Evolutionary conservation across 192 early-diverging fungal species (phyloP).

Genomic region (Coemansia sp.): DNA sequence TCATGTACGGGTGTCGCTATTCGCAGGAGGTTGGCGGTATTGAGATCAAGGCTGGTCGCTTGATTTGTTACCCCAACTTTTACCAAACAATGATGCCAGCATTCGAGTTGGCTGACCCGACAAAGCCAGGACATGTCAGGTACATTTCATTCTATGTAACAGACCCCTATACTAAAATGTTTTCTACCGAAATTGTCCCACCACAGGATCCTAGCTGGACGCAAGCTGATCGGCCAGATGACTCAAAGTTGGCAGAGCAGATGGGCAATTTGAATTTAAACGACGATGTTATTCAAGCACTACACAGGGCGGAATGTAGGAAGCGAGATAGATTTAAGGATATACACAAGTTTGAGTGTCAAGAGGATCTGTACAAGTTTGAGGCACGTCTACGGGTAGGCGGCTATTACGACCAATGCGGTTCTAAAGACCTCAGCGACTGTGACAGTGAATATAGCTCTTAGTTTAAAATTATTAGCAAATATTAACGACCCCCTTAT

Average conservation of each 20-base stretch:
- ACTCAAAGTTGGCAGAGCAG: neutral
- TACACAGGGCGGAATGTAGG: neutral
- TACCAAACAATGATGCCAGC: constrained; percentile 6
- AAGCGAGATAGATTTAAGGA: neutral
- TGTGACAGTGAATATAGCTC: neutral
- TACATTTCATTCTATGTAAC: neutral
- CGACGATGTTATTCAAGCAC: neutral
- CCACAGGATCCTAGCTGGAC: neutral
- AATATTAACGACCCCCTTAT: neutral
- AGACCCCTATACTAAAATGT: neutral
- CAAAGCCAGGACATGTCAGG: neutral
- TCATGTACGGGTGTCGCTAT: neutral
- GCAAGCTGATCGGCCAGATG: neutral
- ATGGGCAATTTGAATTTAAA: neutral
- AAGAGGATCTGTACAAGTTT: neutral
- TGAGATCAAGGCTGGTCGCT: neutral
- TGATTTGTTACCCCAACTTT: neutral
- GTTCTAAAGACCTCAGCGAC: too few relatives aligned
- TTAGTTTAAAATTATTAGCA: neutral
- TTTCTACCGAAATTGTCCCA: neutral
- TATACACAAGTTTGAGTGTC: neutral
- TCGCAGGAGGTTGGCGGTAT: neutral
- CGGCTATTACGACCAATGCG: neutral
- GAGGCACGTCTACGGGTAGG: neutral
- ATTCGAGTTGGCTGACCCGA: neutral